These are phyloP conservation scores for Cordyceps pruinosa DNA, from an alignment of 2,329 filamentous ascomycete genomes.

Conservation along the genomic window DNA sequence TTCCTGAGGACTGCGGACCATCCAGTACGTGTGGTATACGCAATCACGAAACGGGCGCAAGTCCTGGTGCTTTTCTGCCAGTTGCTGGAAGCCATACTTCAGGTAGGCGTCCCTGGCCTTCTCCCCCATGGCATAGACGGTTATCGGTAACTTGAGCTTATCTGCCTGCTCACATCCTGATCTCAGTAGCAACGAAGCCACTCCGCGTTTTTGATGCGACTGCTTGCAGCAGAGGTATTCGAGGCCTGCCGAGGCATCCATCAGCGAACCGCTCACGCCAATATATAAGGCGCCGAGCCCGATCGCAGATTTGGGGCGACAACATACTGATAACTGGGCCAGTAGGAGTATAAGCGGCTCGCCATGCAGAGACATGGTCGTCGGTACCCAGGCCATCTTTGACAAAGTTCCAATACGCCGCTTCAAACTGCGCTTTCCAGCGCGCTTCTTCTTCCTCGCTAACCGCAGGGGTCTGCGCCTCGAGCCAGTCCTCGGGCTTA, in stretches of 20 bases:
- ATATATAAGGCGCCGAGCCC: too few species aligned
- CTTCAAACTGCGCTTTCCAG: not conserved
- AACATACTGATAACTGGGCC: slow-evolving; percentile 13
- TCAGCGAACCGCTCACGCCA: not conserved
- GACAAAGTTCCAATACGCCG: slow-evolving; percentile 1
- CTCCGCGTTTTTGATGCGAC: slow-evolving; percentile 17
- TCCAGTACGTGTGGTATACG: slow-evolving; percentile 5
- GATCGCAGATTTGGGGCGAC: not conserved
- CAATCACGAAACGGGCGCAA: not conserved
- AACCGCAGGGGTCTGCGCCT: slow-evolving; percentile 12
- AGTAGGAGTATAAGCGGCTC: slow-evolving; percentile 2
- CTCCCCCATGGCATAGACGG: slow-evolving; percentile 17
- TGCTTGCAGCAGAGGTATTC: slow-evolving; percentile 20
- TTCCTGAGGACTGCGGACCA: not conserved
- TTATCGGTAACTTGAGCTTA: slow-evolving; percentile 15
- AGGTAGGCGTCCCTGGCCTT: slow-evolving; percentile 1
- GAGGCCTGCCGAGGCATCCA: slow-evolving; percentile 10
- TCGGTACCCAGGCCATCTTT: not conserved
- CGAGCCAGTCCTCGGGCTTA: slow-evolving; percentile 7
- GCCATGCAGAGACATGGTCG: not conserved
- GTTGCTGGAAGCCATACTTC: not conserved
- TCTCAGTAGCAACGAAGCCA: slow-evolving; percentile 18
- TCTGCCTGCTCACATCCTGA: slow-evolving; percentile 18
- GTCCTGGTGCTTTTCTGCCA: slow-evolving; percentile 6
- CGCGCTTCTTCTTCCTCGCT: slow-evolving; percentile 5